phyloP scores from a whole-genome alignment of 495 filamentous ascomycete species.

The Xylaria longipes region DNA sequence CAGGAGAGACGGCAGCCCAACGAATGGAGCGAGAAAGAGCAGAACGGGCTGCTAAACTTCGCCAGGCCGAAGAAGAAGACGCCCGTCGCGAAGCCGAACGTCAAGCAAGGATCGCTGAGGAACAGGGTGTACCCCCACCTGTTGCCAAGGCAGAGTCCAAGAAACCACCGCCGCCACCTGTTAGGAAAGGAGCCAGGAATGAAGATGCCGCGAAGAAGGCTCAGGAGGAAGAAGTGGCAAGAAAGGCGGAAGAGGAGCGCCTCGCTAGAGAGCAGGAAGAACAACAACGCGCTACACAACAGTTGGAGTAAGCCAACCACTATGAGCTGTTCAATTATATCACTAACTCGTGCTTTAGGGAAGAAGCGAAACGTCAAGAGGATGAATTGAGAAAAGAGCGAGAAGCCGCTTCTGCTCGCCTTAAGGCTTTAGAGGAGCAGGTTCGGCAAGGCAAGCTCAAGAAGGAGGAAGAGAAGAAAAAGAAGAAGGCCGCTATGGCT shows the following conservation, averaged over 20 bases:
- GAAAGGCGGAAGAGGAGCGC: constrained; percentile 59
- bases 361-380: constrained; percentile 76
- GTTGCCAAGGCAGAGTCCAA: constrained; percentile 65
- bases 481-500: constrained; percentile 84
- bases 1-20: constrained; percentile 79
- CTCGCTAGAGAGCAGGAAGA: constrained; percentile 74
- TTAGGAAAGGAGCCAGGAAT: constrained; percentile 74
- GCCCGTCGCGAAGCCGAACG: constrained; percentile 86
- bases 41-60: constrained; percentile 84
- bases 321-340: neutral
- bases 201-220: constrained; percentile 55
- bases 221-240: constrained; percentile 55
- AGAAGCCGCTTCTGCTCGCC: constrained; percentile 79
- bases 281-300: constrained; percentile 74
- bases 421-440: constrained; percentile 90
- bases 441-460: constrained; percentile 94
- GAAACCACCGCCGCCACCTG: constrained; percentile 86
- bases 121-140: constrained; percentile 70
- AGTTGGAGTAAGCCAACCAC: constrained; percentile 77
- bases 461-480: constrained; percentile 92
- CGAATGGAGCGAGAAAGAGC: constrained; percentile 86
- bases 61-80: constrained; percentile 94
- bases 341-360: constrained; percentile 55
- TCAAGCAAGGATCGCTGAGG: constrained; percentile 83
- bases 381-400: constrained; percentile 79